Conservation (phyloP, 2,329 filamentous ascomycete species). For the Aspergillus ustus region DNA sequence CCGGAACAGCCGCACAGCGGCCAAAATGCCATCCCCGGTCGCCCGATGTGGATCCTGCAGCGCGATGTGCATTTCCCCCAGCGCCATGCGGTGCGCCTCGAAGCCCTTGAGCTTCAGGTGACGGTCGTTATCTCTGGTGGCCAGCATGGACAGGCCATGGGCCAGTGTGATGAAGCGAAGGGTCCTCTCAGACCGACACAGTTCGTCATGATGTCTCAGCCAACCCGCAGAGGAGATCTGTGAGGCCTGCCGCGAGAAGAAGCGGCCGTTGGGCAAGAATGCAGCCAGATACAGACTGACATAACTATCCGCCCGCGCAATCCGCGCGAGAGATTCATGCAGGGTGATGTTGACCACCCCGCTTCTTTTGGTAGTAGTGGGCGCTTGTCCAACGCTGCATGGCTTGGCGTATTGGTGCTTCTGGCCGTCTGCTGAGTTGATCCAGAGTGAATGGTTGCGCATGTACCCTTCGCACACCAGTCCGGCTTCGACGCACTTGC, state of each 20-base stretch:
- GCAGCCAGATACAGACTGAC: slow-evolving; percentile 7
- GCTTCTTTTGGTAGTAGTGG: background rate
- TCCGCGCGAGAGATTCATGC: background rate
- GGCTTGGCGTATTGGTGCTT: background rate
- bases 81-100: slow-evolving; percentile 7
- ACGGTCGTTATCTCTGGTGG: slow-evolving; percentile 1
- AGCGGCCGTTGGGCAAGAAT: slow-evolving; percentile 5
- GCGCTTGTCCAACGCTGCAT: too few species aligned
- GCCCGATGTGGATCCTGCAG: slow-evolving; percentile 9
- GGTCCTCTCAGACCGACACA: slow-evolving; percentile 5
- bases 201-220: slow-evolving; percentile 1
- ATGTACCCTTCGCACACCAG: slow-evolving; percentile 7
- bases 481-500: slow-evolving; percentile 1
- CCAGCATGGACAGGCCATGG: slow-evolving; percentile 9
- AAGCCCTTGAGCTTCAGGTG: slow-evolving; percentile 8
- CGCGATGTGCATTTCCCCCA: slow-evolving; percentile 3
- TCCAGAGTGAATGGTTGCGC: background rate
- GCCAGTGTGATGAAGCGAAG: slow-evolving; percentile 1
- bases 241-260: slow-evolving; percentile 1
- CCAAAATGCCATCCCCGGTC: slow-evolving; percentile 4
- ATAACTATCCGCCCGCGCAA: background rate
- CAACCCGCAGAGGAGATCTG: slow-evolving; percentile 8
- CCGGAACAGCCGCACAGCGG: slow-evolving; percentile 7
- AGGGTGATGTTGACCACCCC: background rate
- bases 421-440: slow-evolving; percentile 7